Percentiles rank a stretch among this genome's conserved stretches.
Evolutionary conservation across 495 filamentous ascomycete genomes (phyloP).

Genomic region (Aspergillus kassunensis): DNA sequence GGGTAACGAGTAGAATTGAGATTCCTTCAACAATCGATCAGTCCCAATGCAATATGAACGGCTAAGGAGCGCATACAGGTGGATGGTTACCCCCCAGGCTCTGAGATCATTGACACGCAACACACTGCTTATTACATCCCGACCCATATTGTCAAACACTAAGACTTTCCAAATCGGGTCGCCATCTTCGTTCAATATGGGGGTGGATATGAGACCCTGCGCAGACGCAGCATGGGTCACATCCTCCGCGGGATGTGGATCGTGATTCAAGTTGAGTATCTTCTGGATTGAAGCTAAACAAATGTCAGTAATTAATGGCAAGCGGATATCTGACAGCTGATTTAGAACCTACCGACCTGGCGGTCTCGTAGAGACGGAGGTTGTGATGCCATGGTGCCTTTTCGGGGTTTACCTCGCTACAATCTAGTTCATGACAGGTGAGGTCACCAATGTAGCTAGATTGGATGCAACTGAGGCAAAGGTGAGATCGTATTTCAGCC

Average conservation of each 20-base stretch:
- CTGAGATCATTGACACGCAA: slow-evolving; percentile 88
- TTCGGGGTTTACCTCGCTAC: slow-evolving; percentile 15
- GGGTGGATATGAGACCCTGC: slow-evolving; percentile 65
- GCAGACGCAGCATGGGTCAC: slow-evolving; percentile 48
- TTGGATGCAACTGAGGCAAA: not conserved
- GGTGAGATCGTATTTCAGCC: not conserved
- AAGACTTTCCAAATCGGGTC: slow-evolving; percentile 75
- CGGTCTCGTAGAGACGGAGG: slow-evolving; percentile 84
- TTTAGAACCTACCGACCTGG: slow-evolving; percentile 83
- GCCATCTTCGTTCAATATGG: slow-evolving; percentile 83
- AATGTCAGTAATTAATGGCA: not conserved
- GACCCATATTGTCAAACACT: slow-evolving; percentile 65
- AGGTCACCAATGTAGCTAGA: not conserved
- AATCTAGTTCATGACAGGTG: slow-evolving; percentile 21
- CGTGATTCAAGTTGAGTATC: slow-evolving; percentile 91
- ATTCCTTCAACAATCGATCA: slow-evolving; percentile 43
- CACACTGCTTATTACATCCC: slow-evolving; percentile 87
- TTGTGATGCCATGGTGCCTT: slow-evolving; percentile 61
- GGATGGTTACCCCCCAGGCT: slow-evolving; percentile 93
- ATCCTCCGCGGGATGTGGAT: slow-evolving; percentile 51
- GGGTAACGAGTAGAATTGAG: slow-evolving; percentile 78
- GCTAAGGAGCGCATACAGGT: slow-evolving; percentile 57
- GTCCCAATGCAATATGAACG: not conserved
- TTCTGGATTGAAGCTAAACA: slow-evolving; percentile 83
- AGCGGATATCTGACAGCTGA: slow-evolving; percentile 45